Base-by-base conservation (phyloP, 441 rosid genomes). In the Kokia cookei region DNA sequence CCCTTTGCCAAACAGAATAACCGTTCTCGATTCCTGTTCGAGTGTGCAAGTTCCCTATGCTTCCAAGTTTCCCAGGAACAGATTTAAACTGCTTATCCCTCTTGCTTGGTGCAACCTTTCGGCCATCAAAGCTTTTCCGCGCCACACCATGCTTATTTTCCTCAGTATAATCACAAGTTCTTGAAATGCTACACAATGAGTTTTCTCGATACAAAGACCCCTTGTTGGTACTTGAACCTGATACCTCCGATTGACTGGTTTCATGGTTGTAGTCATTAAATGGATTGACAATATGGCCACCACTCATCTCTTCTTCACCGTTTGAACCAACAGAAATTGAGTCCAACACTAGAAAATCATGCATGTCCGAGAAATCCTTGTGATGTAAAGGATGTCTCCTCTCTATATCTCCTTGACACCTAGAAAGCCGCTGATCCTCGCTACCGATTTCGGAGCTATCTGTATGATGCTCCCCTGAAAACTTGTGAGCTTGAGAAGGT, bases 1-100 rank as follows among this genome's bases (percentile, higher is more conserved):
- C 90, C 76, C 76, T 84, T 80, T 84, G 74, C 91, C 91, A 88
- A n/a, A 88, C 82, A 54, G 86, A 76, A 79, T 79, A 77, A 64
- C 45, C 73, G 71, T 78, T 86, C 58, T 83, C 86, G 53, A 76
- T 82, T 60, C 84, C 87, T 8, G 75, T 68, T 70, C 54, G 78
- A 35, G 76, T 69, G 37, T 57, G 80, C 63, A 69, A 69, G 59
- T 72, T 79, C 57, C 78, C 80, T 29, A 63, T 61, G 63, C 32
- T 74, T 70, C 77, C 84, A 59, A n/a, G 47, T 74, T 68, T 74
- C 63, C 77, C 66, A 0, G 73, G 76, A 40, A 76, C 78, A 45
- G 72, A 68, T 80, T 81, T 82, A 60, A 72, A 69, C 59, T 79
- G 80, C 79, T 76, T 80, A 43, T 65, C 74, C 73, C 59, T 65